phyloP scores from a whole-genome alignment of 257 asterid genomes.

The Solanum lycopersicoides region DNA sequence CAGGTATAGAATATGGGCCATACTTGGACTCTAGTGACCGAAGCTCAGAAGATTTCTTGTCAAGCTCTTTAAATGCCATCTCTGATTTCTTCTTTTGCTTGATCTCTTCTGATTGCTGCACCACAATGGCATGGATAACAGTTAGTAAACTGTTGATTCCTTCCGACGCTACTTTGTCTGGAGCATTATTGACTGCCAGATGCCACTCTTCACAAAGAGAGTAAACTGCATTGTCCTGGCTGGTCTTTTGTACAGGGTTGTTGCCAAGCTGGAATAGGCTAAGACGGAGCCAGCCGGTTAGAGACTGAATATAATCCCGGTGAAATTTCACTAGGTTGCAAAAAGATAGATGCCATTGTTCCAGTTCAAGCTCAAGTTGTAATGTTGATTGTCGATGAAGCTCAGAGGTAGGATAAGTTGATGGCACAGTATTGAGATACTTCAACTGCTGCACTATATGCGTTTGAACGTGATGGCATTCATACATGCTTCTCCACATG shows the following conservation, averaged over 20 bases:
- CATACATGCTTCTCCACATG: constrained; percentile 99
- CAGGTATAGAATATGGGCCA: constrained; percentile 39
- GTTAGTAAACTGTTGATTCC: constrained; percentile 77
- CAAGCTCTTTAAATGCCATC: constrained; percentile 67
- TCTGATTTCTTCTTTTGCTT: constrained; percentile 74
- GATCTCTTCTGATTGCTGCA: constrained; percentile 79
- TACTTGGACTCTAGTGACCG: constrained; percentile 60
- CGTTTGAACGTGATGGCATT: constrained; percentile 89
- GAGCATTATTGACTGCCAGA: constrained; percentile 68
- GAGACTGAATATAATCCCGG: constrained; percentile 69
- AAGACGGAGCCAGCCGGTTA: constrained; percentile 94
- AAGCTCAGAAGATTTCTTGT: constrained; percentile 63
- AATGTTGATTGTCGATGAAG: constrained; percentile 88
- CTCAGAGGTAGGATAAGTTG: constrained; percentile 65
- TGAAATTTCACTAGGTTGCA: constrained; percentile 81
- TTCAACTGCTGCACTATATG: constrained; percentile 95
- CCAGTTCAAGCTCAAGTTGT: constrained; percentile 95
- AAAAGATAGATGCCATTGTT: constrained; percentile 90
- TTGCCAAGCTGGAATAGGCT: constrained; percentile 70
- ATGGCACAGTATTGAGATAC: constrained; percentile 53
- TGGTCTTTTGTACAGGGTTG: constrained; percentile 43
- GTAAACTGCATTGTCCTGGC: constrained; percentile 62
- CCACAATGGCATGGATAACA: constrained; percentile 68
- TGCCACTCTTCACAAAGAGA: constrained; percentile 97
- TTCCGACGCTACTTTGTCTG: constrained; percentile 90